These are phyloP conservation scores for Pyronema domesticum DNA, from an alignment of 495 filamentous ascomycete species.

Conservation along the genomic window DNA sequence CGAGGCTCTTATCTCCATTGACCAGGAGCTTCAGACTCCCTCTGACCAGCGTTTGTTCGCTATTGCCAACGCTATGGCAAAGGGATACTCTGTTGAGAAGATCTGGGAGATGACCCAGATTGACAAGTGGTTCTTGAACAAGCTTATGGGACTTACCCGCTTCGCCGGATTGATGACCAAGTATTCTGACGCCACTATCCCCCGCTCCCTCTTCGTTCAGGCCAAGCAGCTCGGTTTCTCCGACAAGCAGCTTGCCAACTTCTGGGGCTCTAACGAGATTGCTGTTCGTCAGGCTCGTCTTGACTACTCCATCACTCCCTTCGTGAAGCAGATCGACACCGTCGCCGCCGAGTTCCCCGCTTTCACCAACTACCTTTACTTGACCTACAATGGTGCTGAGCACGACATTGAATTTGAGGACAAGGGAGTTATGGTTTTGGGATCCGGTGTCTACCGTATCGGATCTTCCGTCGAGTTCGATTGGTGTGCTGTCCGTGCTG, in stretches of 20 bases:
- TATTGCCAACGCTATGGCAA: constrained; percentile 91
- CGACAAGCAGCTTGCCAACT: constrained; percentile 83
- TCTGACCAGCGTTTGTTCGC: constrained; percentile 96
- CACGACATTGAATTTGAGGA: constrained; percentile 75
- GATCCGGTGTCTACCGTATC: constrained; percentile 94
- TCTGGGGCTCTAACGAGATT: constrained; percentile 82
- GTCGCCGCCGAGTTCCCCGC: constrained; percentile 94
- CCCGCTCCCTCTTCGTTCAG: constrained; percentile 46
- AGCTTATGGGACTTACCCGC: constrained; percentile 74
- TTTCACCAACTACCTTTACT: constrained; percentile 89
- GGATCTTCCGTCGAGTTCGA: constrained; percentile 97
- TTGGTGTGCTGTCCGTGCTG: constrained; percentile 95
- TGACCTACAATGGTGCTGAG: constrained; percentile 84
- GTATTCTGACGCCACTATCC: constrained; percentile 52
- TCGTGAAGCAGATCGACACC: constrained; percentile 96
- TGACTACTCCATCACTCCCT: constrained; percentile 67
- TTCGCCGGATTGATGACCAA: constrained; percentile 61
- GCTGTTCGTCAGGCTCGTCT: constrained; percentile 64
- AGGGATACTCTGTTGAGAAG: constrained; percentile 82
- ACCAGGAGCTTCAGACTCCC: constrained; percentile 87
- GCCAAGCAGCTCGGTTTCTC: constrained; percentile 90
- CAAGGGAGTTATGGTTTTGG: constrained; percentile 84
- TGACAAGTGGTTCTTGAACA: constrained; percentile 91
- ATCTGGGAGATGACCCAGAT: constrained; percentile 98
- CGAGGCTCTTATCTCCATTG: constrained; percentile 81